Conservation (phyloP, 2,329 filamentous ascomycete species). For the Botryosphaeria dothidea region DNA sequence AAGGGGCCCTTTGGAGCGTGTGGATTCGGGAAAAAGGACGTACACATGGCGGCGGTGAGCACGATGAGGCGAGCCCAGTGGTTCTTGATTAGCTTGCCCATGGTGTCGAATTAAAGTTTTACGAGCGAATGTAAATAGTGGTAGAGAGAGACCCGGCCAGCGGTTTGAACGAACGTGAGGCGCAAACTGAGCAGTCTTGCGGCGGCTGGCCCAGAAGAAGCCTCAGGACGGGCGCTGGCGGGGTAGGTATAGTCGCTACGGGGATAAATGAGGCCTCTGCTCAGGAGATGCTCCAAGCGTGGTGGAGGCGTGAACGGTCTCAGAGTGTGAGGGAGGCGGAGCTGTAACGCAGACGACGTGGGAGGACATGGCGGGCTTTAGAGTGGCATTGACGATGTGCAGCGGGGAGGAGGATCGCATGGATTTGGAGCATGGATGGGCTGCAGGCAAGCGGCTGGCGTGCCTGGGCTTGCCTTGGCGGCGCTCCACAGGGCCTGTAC, state of each 20-base stretch:
- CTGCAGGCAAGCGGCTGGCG: constrained; percentile 13
- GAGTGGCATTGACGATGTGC: constrained; percentile 13
- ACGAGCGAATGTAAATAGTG: constrained; percentile 15
- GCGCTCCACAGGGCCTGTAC: background rate
- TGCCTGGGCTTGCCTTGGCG: constrained; percentile 5
- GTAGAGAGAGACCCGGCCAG: constrained; percentile 15
- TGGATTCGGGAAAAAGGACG: constrained; percentile 27
- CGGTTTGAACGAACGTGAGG: constrained; percentile 17
- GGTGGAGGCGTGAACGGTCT: constrained; percentile 7
- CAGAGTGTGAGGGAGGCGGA: background rate
- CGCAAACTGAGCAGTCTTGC: constrained; percentile 13
- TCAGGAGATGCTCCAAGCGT: background rate
- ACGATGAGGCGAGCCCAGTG: constrained; percentile 96
- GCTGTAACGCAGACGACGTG: background rate
- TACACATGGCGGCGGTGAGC: constrained; percentile 79
- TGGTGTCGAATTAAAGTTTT: constrained; percentile 40
- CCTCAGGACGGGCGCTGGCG: background rate
- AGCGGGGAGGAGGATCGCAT: constrained; percentile 13
- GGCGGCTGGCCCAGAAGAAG: constrained; percentile 1
- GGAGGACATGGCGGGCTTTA: constrained; percentile 16
- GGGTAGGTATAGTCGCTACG: constrained; percentile 9
- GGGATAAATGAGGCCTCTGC: background rate
- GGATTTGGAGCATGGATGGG: constrained; percentile 1
- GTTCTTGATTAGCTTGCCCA: constrained; percentile 99
- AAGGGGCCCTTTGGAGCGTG: background rate